These are phyloP conservation scores for Dalbergia cochinchinensis DNA, from an alignment of 306 rosid species.

Conservation along the genomic window DNA sequence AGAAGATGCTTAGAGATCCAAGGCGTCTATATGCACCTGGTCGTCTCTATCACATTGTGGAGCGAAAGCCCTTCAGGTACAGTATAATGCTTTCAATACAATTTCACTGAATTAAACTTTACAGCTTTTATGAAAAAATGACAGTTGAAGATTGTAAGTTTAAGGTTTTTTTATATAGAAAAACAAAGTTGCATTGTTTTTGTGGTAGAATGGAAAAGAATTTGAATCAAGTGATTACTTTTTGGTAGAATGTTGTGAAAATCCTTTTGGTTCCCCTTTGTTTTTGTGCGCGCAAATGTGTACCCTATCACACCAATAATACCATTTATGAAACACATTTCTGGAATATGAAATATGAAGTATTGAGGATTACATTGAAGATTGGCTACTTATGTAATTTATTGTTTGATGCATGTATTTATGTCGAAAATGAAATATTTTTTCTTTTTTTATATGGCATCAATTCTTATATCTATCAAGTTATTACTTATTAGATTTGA, in stretches of 20 bases:
- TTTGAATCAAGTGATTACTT: not conserved
- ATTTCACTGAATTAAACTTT: not conserved
- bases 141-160: not conserved
- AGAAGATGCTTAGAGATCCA: slow-evolving; percentile 89
- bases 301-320: not conserved
- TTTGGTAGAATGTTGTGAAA: slow-evolving; percentile 25
- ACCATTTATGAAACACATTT: slow-evolving; percentile 4
- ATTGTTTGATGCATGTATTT: slow-evolving; percentile 12
- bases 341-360: slow-evolving; percentile 13
- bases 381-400: not conserved
- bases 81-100: slow-evolving; percentile 30
- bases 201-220: slow-evolving; percentile 1
- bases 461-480: slow-evolving; percentile 10
- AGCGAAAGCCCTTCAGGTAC: slow-evolving; percentile 94
- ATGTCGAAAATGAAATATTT: not conserved
- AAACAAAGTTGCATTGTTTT: not conserved
- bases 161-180: not conserved
- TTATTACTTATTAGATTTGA: not conserved
- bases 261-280: not conserved
- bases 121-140: not conserved
- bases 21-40: slow-evolving; percentile 95
- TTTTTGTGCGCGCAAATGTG: not conserved
- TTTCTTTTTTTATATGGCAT: not conserved
- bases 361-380: slow-evolving; percentile 6
- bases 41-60: slow-evolving; percentile 96